Base-by-base conservation (phyloP, 2,329 filamentous ascomycete genomes). In the Claviceps sp. region DNA sequence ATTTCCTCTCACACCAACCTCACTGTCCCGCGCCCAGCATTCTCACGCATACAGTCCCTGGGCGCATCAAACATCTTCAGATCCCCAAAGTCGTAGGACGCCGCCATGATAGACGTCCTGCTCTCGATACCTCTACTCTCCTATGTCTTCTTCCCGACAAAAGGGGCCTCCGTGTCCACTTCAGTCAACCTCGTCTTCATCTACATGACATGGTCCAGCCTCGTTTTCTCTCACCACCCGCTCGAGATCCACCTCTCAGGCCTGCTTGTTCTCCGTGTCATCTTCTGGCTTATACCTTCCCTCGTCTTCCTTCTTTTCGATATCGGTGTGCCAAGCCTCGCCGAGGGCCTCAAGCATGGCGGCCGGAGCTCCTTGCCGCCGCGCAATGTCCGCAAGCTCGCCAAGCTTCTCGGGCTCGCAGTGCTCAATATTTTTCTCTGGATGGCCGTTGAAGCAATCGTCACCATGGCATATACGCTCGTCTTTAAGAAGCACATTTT, bases 161-260 rank as follows among this genome's bases (percentile, higher is more conserved):
- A 81, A 53, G 53, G 51, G 2, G 77, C 79, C 6, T 84, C 85
- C 6, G 89, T 85, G 71, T 84, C 75, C 14, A 91, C 89, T 1
- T 89, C 84, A 1, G 73, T 95, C 56, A 95, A 93, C 65, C 70
- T 95, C 24, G 71, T 94, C 56, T 90, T 95, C 72, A 93, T 95
- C 68, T 91, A 89, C 66, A 78, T 95, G 71, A 91, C 87, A 59
- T 95, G 89, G 89, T 81, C 82, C 5, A 91, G 87, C 0, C 76
- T 96, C 36, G 81, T 94, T 41, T 72, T 91, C 3, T 85, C 85
- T 6, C 85, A 94, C 60, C 75, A 84, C 1, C 82, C 87, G 0
- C 72, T 93, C 16, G 78, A 80, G 54, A 79, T 95, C 53, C 88
- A 95, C 65, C 65, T 93, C 1, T 72, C 86, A 50, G 87, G 83